Base-by-base conservation (phyloP, 2,329 filamentous ascomycete genomes). In the Botrytis cinerea region DNA sequence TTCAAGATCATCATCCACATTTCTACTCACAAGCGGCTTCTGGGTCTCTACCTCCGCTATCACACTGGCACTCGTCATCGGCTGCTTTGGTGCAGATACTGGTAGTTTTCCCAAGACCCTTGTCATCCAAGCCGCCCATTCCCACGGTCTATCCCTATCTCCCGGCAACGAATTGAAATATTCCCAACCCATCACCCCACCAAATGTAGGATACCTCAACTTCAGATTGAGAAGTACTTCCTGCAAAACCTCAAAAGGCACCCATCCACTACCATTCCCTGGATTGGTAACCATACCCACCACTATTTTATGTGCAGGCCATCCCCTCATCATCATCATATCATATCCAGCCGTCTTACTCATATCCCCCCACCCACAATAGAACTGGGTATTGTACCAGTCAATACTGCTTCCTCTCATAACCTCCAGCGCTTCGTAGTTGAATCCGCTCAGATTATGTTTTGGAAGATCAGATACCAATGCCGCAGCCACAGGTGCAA, bases 381-480 rank as follows among this genome's bases (percentile, higher is more conserved):
- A 98, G 82, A 97, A 97, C 80, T 98, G 95, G 9, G 91, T 87
- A 80, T 97, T 97, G 82, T 97, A 97, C 89, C 94, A 98, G 4
- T 87, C 86, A 43, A 97, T 92, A 61, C 91, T 87, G 25, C 82
- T 82, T 0, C 91, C 91, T 9, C 89, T 86, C 81, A 89, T 86
- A 18, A 87, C 85, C 80, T 97, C 93, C 3, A 98, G 86, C 18
- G 90, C 85, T 62, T 89, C 86, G 82, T 97, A 97, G 80, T 90
- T 87, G 82, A 97, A 97, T 0, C 94, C 95, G 74, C 91, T 94
- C 4, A 97, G 86, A 80, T 93, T 92, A 59, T 91, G 87, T 22
- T 82, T 81, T 40, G 90, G 83, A 18, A 87, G 83, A 45, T 81
- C 81, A 38, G 80, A 83, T 74, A 93, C 83, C 57, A 95, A 83